Conservation (phyloP, 1,284 basidiomycete genomes). For the Ceraceosorus guamensis region DNA sequence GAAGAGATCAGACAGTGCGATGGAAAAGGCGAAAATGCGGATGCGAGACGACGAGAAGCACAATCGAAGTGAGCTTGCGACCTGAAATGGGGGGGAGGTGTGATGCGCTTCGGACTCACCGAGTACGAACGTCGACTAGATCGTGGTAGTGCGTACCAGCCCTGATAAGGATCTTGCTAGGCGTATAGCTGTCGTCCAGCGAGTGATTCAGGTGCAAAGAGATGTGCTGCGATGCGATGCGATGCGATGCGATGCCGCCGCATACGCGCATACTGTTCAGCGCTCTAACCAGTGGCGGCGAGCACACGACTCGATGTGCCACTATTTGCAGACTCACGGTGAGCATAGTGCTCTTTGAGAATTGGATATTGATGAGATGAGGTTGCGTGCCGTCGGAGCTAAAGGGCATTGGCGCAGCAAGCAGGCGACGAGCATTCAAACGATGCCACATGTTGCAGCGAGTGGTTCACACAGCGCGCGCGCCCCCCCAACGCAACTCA, state of each 20-base stretch:
- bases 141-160: conserved; percentile 88
- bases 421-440: conserved; percentile 6
- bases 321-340: conserved; percentile 56
- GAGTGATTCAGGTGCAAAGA: conserved; percentile 78
- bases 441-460: background rate
- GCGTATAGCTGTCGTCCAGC: conserved; percentile 94
- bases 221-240: conserved; percentile 74
- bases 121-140: conserved; percentile 64
- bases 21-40: too few relatives aligned
- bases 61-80: background rate
- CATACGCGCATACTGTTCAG: background rate
- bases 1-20: conserved; percentile 53
- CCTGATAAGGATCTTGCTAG: conserved; percentile 76
- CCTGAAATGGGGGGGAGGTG: background rate
- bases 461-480: background rate
- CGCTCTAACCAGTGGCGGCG: conserved; percentile 56
- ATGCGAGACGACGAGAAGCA: too few relatives aligned
- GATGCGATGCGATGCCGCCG: conserved; percentile 62
- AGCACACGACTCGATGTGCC: conserved; percentile 70
- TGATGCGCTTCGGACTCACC: conserved; percentile 16
- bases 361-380: conserved; percentile 88
- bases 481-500: conserved; percentile 54
- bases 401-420: conserved; percentile 1
- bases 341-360: conserved; percentile 79
- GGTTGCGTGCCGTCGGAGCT: conserved; percentile 97